Evolutionary conservation across 129 eudicot genomes (phyloP).

Genomic region (Chrysanthemum lavandulifolium): DNA sequence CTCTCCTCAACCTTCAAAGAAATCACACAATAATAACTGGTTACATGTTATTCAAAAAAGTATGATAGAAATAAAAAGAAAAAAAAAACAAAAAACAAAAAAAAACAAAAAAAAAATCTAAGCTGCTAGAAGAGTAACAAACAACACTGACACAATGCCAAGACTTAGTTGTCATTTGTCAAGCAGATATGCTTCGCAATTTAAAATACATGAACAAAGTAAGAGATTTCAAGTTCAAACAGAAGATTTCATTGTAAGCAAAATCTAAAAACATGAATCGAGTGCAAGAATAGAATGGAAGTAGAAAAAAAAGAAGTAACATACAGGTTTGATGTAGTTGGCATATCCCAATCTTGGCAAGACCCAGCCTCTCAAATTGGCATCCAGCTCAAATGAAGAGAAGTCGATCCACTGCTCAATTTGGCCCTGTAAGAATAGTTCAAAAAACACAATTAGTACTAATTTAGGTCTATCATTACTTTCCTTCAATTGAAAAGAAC

Average conservation of each 20-base stretch:
- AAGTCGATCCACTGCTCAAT: constrained; percentile 80
- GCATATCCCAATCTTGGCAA: constrained; percentile 45
- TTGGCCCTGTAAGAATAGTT: constrained; percentile 40
- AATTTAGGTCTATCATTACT: neutral
- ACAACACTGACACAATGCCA: no score
- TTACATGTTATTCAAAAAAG: neutral
- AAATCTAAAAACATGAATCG: neutral
- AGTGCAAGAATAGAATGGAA: neutral
- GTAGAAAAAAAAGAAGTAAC: neutral
- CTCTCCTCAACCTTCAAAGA: constrained; percentile 73
- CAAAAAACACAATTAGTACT: neutral
- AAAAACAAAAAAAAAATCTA: no score
- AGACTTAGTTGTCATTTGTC: no score
- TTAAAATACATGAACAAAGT: no score
- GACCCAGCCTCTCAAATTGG: constrained; percentile 34
- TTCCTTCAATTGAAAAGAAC: neutral
- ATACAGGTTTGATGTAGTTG: constrained; percentile 31
- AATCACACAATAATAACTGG: neutral
- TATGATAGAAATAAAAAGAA: neutral
- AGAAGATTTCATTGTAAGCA: neutral
- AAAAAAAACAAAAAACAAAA: no score
- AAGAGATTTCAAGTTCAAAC: no score
- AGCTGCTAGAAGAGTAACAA: neutral
- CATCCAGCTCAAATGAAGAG: constrained; percentile 53
- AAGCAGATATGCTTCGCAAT: no score